phyloP scores from a whole-genome alignment of 306 rosid genomes.

The Arachis stenosperma region DNA sequence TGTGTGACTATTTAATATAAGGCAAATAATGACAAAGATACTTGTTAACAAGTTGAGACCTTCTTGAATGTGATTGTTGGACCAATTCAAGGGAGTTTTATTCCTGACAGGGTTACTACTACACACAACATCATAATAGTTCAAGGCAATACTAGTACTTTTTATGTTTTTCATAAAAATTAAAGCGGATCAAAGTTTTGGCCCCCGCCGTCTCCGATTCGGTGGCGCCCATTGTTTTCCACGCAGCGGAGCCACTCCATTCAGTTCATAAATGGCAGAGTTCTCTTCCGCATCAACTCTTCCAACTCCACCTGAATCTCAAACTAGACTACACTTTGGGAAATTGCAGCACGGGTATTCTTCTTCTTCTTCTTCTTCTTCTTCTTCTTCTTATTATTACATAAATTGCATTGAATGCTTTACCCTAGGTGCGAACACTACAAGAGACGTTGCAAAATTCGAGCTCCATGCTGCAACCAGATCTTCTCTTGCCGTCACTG shows the following conservation, averaged over 20 bases:
- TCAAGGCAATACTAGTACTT: too few relatives aligned
- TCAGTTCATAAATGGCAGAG: constrained; percentile 28
- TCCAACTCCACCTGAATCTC: not conserved
- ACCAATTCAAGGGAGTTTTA: too few relatives aligned
- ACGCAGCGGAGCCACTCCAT: not conserved
- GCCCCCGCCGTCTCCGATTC: not conserved
- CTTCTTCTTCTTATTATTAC: not conserved
- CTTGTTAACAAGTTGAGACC: too few relatives aligned
- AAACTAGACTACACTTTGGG: constrained; percentile 39
- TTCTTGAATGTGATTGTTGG: too few relatives aligned
- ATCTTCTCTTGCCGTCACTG: constrained; percentile 73
- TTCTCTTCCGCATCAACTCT: not conserved
- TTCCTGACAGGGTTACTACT: too few relatives aligned
- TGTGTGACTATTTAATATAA: too few relatives aligned
- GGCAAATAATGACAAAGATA: too few relatives aligned
- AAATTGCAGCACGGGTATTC: constrained; percentile 52
- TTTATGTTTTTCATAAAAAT: too few relatives aligned
- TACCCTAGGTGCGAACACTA: constrained; percentile 62
- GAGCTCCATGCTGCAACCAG: constrained; percentile 73
- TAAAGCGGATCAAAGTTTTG: too few relatives aligned
- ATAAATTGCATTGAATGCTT: not conserved
- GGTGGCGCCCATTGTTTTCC: not conserved
- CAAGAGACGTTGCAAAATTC: constrained; percentile 65
- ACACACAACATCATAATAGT: too few relatives aligned
- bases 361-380: not conserved